phyloP scores from a whole-genome alignment of 225 moss, liverwort and hornwort genomes.

The Pleurozium schreberi region DNA sequence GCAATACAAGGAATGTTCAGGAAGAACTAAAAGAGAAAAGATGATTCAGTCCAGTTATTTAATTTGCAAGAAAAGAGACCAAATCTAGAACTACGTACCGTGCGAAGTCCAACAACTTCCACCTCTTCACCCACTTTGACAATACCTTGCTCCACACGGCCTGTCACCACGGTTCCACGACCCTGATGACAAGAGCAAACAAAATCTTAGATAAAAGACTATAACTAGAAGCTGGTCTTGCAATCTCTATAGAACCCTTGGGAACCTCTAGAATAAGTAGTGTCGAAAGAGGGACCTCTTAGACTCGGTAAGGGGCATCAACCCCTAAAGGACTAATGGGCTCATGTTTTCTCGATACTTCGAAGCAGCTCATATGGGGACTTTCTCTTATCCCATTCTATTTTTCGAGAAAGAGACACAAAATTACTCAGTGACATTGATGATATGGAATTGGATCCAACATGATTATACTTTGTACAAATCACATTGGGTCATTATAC shows the following conservation, averaged over 20 bases:
- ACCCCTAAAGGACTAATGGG: background rate
- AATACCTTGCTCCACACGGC: constrained; percentile 75
- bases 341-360: background rate
- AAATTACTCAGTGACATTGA: too few species aligned
- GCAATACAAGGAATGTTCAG: background rate
- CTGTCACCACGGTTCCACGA: constrained; percentile 84
- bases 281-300: background rate
- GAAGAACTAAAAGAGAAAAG: background rate
- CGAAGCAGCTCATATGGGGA: background rate
- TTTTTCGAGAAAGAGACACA: background rate
- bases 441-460: background rate
- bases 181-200: constrained; percentile 23
- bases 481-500: background rate
- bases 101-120: constrained; percentile 63
- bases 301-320: background rate
- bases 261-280: background rate
- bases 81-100: constrained; percentile 2
- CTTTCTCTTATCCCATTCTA: background rate
- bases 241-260: background rate
- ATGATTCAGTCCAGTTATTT: background rate
- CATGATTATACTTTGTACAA: background rate
- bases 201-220: background rate
- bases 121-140: constrained; percentile 84
- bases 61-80: background rate
- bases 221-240: background rate